These are phyloP conservation scores for Oehlia diaphana DNA, from an alignment of 192 early-diverging fungal genomes.

Conservation along the genomic window DNA sequence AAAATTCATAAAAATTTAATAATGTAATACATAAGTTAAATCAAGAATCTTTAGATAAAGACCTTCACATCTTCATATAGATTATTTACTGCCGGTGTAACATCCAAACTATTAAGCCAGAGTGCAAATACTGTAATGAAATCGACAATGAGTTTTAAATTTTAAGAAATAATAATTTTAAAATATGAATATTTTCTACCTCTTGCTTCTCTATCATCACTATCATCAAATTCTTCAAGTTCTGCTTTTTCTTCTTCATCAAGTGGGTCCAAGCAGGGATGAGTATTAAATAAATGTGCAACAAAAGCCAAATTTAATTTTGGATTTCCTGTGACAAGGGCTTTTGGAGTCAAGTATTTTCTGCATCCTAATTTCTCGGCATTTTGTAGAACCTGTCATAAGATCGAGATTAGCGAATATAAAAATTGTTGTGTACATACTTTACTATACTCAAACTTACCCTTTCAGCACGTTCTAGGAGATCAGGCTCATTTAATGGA, in stretches of 20 bases:
- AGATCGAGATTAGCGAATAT: not conserved
- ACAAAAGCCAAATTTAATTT: constrained; percentile 99
- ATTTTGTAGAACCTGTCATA: constrained; percentile 70
- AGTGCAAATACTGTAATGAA: constrained; percentile 78
- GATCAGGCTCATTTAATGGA: constrained; percentile 79
- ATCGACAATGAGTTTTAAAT: not conserved
- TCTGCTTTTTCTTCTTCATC: constrained; percentile 89
- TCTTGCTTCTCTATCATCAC: constrained; percentile 84
- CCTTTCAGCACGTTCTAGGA: constrained; percentile 81
- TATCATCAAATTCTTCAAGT: constrained; percentile 80
- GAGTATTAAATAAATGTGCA: constrained; percentile 96
- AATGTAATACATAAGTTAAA: not conserved
- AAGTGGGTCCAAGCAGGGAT: constrained; percentile 91
- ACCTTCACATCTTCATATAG: constrained; percentile 91
- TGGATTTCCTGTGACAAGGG: constrained; percentile 91
- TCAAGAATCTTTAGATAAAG: not conserved
- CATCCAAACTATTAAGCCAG: constrained; percentile 97
- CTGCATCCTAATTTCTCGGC: constrained; percentile 92
- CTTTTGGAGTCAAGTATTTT: constrained; percentile 92
- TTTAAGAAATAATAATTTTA: not conserved
- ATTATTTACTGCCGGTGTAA: constrained; percentile 97
- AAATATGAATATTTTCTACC: constrained; percentile 42
- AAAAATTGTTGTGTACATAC: not conserved
- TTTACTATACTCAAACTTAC: constrained; percentile 13
- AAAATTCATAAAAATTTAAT: not conserved